Base-by-base conservation (phyloP, 2,329 filamentous ascomycete species). In the Drechslerella stenobrocha region DNA sequence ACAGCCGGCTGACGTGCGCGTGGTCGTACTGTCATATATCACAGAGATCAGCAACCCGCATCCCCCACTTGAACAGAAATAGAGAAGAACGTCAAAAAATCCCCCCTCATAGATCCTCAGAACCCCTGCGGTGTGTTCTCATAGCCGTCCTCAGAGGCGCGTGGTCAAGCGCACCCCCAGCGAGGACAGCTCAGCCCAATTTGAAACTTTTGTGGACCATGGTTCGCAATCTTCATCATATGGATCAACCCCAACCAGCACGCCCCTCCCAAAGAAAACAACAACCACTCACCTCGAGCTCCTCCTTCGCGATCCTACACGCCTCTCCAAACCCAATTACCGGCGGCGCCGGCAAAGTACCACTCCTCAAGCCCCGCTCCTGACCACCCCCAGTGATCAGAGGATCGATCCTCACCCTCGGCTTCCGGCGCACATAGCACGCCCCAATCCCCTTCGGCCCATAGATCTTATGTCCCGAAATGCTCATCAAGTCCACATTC, bases 401-500 rank as follows among this genome's bases (percentile, higher is more conserved):
- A 51, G 93, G 93, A 65, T 98, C 93, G 61, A 98, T 80, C 77
- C 93, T 89, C 72, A 98, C 93, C 76, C 92, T 86, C 1, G 93
- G 93, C 61, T 93, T 84, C 79, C 93, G 85, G 74, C 93, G 87
- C 48, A 98, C 89, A 75, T 92, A 98, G 79, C 93, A 98, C 63
- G 93, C 93, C 64, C 93, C 93, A 60, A 98, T 89, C 30, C 93
- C 93, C 81, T 96, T 98, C 55, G 93, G 93, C 23, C 93, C 93
- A 76, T 98, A 98, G 56, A 98, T 95, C 79, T 98, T 98, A 80
- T 98, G 93, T 26, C 89, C 91, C 6, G 93, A 97, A 69, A 98
- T 96, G 26, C 92, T 97, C 92, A 98, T 96, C 75, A 98, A 80
- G 76, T 98, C 93, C 71, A 98, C 87, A 77, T 96, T 95, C 90